Evolutionary conservation across 1,284 basidiomycete species (phyloP).

Genomic region (Boletus smithii): DNA sequence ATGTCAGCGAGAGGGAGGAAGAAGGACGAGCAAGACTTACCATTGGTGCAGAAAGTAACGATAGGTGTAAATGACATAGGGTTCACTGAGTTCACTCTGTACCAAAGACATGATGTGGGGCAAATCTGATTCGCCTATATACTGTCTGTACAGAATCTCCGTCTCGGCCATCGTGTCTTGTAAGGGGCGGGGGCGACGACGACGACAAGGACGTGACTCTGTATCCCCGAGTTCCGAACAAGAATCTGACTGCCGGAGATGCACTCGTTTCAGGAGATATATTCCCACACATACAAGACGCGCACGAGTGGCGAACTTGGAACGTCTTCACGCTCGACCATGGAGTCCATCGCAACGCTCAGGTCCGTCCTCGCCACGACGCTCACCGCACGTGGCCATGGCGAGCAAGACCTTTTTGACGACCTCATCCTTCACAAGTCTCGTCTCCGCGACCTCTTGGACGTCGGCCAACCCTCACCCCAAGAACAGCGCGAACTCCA

Average conservation of each 20-base stretch:
- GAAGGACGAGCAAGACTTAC: constrained; percentile 42
- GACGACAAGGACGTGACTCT: background rate
- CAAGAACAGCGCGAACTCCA: constrained; percentile 71
- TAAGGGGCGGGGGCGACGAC: background rate
- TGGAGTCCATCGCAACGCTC: constrained; percentile 46
- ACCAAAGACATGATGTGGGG: constrained; percentile 81
- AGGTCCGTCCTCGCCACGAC: constrained; percentile 41
- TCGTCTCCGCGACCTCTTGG: constrained; percentile 57
- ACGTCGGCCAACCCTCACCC: constrained; percentile 57
- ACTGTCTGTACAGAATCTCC: constrained; percentile 66
- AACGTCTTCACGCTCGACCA: no score
- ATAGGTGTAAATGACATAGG: constrained; percentile 92
- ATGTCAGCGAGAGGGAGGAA: constrained; percentile 6
- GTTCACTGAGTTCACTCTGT: constrained; percentile 92
- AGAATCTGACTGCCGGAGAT: background rate
- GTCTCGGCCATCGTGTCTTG: constrained; percentile 36
- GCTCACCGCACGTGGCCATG: constrained; percentile 43
- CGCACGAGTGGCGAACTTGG: no score
- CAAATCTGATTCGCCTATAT: constrained; percentile 75
- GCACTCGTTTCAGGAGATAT: constrained; percentile 1
- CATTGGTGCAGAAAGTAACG: constrained; percentile 94
- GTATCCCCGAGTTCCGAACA: background rate
- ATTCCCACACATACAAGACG: background rate
- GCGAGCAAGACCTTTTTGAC: constrained; percentile 73
- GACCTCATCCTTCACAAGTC: constrained; percentile 63